Conservation (phyloP, 805 yeast species). For the Candida andamanensis region DNA sequence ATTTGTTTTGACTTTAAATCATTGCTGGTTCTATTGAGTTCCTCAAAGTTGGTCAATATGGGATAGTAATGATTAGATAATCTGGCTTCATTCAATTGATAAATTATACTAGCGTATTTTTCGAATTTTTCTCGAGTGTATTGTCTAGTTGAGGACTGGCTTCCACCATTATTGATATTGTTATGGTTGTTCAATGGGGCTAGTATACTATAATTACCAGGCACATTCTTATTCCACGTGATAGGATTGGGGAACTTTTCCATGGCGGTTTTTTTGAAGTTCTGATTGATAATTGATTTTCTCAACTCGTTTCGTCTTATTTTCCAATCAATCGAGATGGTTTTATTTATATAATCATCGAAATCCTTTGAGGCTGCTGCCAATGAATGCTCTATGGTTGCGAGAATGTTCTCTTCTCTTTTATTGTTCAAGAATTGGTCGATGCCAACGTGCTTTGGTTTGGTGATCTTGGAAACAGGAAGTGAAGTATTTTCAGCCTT, state of each 20-base stretch:
- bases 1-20: slow-evolving; percentile 68
- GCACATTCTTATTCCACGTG: slow-evolving; percentile 30
- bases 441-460: slow-evolving; percentile 28
- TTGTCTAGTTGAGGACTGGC: slow-evolving; percentile 14
- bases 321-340: slow-evolving; percentile 80
- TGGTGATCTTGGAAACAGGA: slow-evolving; percentile 8
- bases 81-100: slow-evolving; percentile 66
- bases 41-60: slow-evolving; percentile 55
- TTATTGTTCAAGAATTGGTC: slow-evolving; percentile 62
- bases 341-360: slow-evolving; percentile 67
- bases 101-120: slow-evolving; percentile 65
- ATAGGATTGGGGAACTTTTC: slow-evolving; percentile 15
- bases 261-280: slow-evolving; percentile 1
- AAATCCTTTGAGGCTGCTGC: slow-evolving; percentile 74
- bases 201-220: slow-evolving; percentile 28
- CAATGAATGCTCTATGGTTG: slow-evolving; percentile 78
- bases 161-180: slow-evolving; percentile 1
- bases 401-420: slow-evolving; percentile 76
- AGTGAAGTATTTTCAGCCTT: not conserved
- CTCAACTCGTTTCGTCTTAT: slow-evolving; percentile 69
- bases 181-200: slow-evolving; percentile 21
- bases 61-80: slow-evolving; percentile 49
- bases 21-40: slow-evolving; percentile 50
- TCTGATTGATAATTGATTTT: slow-evolving; percentile 46
- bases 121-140: slow-evolving; percentile 58